Base-by-base conservation (phyloP, 1,284 basidiomycete species). In the Clitocybe nebularis region DNA sequence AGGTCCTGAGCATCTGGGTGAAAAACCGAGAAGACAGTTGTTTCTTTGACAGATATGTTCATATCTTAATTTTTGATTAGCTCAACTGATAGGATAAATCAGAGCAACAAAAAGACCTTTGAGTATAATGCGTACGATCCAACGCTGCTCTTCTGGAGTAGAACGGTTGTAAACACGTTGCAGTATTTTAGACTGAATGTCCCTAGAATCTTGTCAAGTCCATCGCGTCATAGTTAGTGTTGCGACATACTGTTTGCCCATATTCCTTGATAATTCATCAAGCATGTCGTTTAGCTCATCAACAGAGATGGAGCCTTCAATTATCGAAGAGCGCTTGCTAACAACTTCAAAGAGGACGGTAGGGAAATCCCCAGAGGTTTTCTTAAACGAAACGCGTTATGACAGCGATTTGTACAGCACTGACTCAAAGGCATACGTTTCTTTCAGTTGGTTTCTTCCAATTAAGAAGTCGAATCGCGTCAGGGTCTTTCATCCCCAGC, bases 61-160 rank as follows among this genome's bases (percentile, higher is more conserved):
- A 89, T 79, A 50, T 89, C 88, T 89, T 29, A 5, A 14, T 22
- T 22, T 21, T 22, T 28, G 20, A 34, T 43, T 34, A 17, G 10
- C 38, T 41, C 16, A 48, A 28, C 23, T 9, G 20, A 9, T 10
- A 13, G 1, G 4, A 43, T 44, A 41, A 29, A 44, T 24, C 6
- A 9, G 20, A 34, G 5, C 21, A 33, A 16, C 14, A 13, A 20
- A 13, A 17, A 39, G 34, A 87, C 90, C 93, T 76, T 96, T 95
- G 14, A 98, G 70, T 36, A 98, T 89, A 56, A 98, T 91, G 3
- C 91, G 79, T 10, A 90, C 84, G 41, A 97, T 83, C 94, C 94
- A 98, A 43, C 81, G 77, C 57, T 94, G 92, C 57, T 96, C 90
- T 47, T 82, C 77, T 0, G 91, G 70, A 0, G 90, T 92, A 19